phyloP scores from a whole-genome alignment of 176 grass and related monocot species.

The Oryza brachyantha region DNA sequence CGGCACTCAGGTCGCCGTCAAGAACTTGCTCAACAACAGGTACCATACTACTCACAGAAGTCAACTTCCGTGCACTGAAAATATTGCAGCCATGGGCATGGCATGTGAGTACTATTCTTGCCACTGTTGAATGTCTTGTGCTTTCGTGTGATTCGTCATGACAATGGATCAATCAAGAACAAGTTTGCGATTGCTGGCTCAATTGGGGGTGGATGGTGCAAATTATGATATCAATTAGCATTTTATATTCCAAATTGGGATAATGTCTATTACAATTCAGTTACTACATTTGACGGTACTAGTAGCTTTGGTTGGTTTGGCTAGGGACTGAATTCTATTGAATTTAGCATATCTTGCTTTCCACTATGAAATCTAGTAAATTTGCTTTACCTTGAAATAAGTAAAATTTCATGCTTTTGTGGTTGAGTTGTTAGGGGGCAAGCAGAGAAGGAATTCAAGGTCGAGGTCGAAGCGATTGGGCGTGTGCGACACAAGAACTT shows the following conservation, averaged over 20 bases:
- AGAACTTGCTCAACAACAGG: constrained; percentile 97
- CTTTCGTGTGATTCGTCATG: constrained; percentile 5
- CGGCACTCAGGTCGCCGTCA: constrained; percentile 74
- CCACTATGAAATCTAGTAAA: background rate
- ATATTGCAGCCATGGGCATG: background rate
- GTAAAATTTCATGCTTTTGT: constrained; percentile 21
- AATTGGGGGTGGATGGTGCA: background rate
- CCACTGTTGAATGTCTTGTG: background rate
- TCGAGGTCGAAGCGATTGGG: constrained; percentile 95
- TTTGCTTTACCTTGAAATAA: no score
- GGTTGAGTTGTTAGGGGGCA: constrained; percentile 63
- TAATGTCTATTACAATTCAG: background rate
- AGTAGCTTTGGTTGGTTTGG: background rate
- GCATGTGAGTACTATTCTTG: background rate
- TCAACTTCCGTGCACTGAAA: constrained; percentile 4
- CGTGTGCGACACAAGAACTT: constrained; percentile 95
- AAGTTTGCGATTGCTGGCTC: background rate
- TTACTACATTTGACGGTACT: background rate
- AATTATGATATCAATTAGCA: background rate
- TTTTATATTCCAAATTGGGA: background rate
- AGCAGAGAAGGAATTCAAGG: constrained; percentile 96
- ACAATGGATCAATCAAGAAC: background rate
- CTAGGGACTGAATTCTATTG: background rate
- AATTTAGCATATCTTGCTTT: background rate
- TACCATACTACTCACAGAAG: background rate